phyloP scores from a whole-genome alignment of 192 early-diverging fungal species.

The Umbelopsis isabellina region DNA sequence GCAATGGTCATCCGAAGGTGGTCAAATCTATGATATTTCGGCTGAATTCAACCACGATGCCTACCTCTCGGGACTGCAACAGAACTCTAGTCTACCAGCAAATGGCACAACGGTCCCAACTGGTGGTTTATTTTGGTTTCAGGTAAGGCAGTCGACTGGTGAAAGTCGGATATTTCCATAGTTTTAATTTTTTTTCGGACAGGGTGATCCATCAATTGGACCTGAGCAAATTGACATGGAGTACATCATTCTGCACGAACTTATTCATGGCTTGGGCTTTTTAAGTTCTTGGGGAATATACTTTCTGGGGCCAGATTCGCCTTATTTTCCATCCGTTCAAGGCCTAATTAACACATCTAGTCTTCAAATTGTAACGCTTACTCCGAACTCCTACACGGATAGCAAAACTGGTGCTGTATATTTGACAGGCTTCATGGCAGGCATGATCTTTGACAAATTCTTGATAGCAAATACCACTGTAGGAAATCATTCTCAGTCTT shows the following conservation, averaged over 20 bases:
- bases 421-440: conserved; percentile 3
- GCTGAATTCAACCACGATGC: conserved; percentile 42
- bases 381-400: conserved; percentile 27
- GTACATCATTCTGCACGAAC: conserved; percentile 7
- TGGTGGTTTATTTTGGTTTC: conserved; percentile 20
- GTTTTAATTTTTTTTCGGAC: conserved; percentile 9
- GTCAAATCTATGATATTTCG: conserved; percentile 26
- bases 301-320: conserved; percentile 13
- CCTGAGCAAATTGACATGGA: conserved; percentile 11
- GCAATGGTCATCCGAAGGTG: conserved; percentile 20
- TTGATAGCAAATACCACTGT: neutral
- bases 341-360: neutral
- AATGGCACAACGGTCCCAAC: neutral
- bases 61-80: conserved; percentile 26
- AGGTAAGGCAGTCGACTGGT: conserved; percentile 8
- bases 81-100: neutral
- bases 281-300: conserved; percentile 23
- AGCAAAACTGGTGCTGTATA: conserved; percentile 20
- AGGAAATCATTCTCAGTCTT: neutral
- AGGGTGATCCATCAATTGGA: neutral
- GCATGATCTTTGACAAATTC: conserved; percentile 14
- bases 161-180: neutral
- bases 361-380: conserved; percentile 28
- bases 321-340: conserved; percentile 8
- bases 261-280: conserved; percentile 4